Conservation (phyloP, 2,329 filamentous ascomycete genomes). For the Pseudomassariella vexata region DNA sequence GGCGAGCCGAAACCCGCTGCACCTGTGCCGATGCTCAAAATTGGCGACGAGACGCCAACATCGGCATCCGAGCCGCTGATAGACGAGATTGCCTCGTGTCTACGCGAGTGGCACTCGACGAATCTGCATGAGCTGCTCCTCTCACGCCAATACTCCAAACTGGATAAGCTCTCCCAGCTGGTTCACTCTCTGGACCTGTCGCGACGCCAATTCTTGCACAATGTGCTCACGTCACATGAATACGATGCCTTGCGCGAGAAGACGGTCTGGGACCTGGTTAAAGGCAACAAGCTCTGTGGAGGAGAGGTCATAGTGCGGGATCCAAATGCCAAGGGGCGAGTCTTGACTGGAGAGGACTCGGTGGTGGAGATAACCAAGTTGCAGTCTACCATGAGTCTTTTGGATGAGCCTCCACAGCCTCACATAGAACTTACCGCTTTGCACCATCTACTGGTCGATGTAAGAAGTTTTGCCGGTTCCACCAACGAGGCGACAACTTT, state of each 20-base stretch:
- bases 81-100: slow-evolving; percentile 93
- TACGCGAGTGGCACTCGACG: slow-evolving; percentile 97
- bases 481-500: slow-evolving; percentile 71
- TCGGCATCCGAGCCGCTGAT: slow-evolving; percentile 85
- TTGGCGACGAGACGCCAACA: slow-evolving; percentile 93
- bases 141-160: slow-evolving; percentile 69
- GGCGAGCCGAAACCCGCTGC: slow-evolving; percentile 73
- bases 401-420: slow-evolving; percentile 72
- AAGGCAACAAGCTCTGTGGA: slow-evolving; percentile 88
- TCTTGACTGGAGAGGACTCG: slow-evolving; percentile 88
- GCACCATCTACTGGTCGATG: slow-evolving; percentile 77
- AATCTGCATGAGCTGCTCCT: slow-evolving; percentile 90
- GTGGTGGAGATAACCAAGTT: slow-evolving; percentile 85
- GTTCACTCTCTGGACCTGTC: slow-evolving; percentile 80
- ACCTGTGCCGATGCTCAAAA: slow-evolving; percentile 94
- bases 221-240: slow-evolving; percentile 84
- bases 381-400: slow-evolving; percentile 92
- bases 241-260: slow-evolving; percentile 75
- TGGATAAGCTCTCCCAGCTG: slow-evolving; percentile 77
- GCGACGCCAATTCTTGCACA: slow-evolving; percentile 85
- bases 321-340: slow-evolving; percentile 72
- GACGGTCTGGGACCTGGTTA: slow-evolving; percentile 92
- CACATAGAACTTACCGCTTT: slow-evolving; percentile 64
- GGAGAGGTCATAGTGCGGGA: slow-evolving; percentile 94
- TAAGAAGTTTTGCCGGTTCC: slow-evolving; percentile 75